phyloP scores from a whole-genome alignment of 495 filamentous ascomycete species.

The Penicillium angulare region DNA sequence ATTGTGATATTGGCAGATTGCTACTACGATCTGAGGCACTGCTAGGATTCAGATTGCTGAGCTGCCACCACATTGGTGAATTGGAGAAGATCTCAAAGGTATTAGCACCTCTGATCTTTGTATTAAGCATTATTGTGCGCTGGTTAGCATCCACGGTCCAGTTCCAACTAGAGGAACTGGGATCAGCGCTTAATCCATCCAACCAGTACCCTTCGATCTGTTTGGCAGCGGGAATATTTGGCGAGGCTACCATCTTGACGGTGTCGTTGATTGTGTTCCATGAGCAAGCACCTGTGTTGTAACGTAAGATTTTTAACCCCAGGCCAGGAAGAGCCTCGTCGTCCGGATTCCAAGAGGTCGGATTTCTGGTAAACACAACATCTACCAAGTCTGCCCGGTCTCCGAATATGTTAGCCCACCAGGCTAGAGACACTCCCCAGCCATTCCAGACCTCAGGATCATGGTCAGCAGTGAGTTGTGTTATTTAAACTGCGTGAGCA shows the following conservation, averaged over 20 bases:
- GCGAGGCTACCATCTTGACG: constrained; percentile 7
- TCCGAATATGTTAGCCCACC: constrained; percentile 15
- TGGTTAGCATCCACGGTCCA: constrained; percentile 17
- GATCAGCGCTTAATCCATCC: constrained; percentile 5
- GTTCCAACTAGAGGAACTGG: constrained; percentile 13
- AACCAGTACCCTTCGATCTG: constrained; percentile 16
- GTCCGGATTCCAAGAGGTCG: constrained; percentile 8
- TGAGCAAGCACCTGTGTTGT: constrained; percentile 13
- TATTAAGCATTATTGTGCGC: constrained; percentile 11
- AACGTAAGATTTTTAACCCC: constrained; percentile 14
- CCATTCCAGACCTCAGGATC: constrained; percentile 10
- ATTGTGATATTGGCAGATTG: constrained; percentile 14
- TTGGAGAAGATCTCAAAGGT: constrained; percentile 16
- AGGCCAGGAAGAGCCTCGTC: constrained; percentile 3
- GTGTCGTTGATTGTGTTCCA: constrained; percentile 11
- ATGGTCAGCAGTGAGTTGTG: constrained; percentile 4
- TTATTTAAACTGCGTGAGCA: constrained; percentile 1
- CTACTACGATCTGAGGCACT: constrained; percentile 4
- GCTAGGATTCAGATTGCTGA: constrained; percentile 11
- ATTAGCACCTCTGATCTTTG: constrained; percentile 9
- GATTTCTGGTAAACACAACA: constrained; percentile 7
- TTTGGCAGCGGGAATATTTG: constrained; percentile 7
- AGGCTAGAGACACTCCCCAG: constrained; percentile 13
- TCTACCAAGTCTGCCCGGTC: constrained; percentile 10
- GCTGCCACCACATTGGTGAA: constrained; percentile 15